Percentiles rank a stretch among this genome's conserved stretches.
Evolutionary conservation across 2,329 filamentous ascomycete species (phyloP).

Genomic region (Neurospora sp.): DNA sequence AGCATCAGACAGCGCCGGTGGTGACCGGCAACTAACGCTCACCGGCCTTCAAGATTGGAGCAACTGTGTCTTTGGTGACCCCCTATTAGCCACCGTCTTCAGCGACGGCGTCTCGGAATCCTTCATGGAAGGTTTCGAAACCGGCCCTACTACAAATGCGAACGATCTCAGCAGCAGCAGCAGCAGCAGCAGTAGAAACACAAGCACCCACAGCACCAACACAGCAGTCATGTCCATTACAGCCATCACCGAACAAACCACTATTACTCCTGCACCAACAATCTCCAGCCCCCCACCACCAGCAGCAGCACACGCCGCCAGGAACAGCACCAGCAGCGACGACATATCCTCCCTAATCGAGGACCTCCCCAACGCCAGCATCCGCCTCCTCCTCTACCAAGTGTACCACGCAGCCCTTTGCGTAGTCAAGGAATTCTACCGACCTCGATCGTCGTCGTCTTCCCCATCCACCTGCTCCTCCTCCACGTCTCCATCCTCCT

Average conservation of each 20-base stretch:
- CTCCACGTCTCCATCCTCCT: not conserved
- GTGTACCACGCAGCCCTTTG: constrained; percentile 45
- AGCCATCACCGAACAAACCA: constrained; percentile 11
- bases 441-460: constrained; percentile 32
- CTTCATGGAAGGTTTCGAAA: constrained; percentile 37
- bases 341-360: constrained; percentile 25
- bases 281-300: too few relatives aligned
- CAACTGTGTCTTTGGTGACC: constrained; percentile 50
- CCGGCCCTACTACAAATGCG: not conserved
- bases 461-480: not conserved
- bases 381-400: constrained; percentile 45
- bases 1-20: not conserved
- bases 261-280: not conserved
- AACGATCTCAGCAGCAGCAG: not conserved
- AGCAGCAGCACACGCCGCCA: not conserved
- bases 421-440: constrained; percentile 47
- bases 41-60: constrained; percentile 50
- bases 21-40: constrained; percentile 22
- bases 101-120: constrained; percentile 31
- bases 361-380: constrained; percentile 31
- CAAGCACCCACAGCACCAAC: not conserved
- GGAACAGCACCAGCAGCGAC: not conserved
- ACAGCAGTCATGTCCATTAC: not conserved
- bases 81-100: constrained; percentile 42
- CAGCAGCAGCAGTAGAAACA: not conserved